Evolutionary conservation across 768 basidiomycete species (phyloP).

Genomic region (Boletus reticuloceps): DNA sequence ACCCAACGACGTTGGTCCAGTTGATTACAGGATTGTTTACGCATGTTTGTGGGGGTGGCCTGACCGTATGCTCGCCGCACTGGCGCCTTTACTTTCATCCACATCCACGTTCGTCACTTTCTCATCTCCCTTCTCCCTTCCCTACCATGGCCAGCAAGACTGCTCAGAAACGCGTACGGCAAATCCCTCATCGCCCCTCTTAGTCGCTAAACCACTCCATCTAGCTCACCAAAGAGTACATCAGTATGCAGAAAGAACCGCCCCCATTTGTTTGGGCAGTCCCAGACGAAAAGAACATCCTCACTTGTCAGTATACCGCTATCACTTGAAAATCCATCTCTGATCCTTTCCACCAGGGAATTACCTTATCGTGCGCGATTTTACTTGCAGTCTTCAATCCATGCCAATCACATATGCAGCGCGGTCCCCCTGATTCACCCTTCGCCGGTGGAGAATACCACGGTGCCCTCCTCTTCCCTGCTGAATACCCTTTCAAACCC

Average conservation of each 20-base stretch:
- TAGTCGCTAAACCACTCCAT: background rate
- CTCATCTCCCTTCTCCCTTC: background rate
- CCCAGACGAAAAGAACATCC: slow-evolving; percentile 97
- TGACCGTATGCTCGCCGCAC: slow-evolving; percentile 20
- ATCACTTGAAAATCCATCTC: slow-evolving; percentile 2
- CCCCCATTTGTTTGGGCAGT: slow-evolving; percentile 95
- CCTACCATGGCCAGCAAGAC: slow-evolving; percentile 77
- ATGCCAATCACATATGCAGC: slow-evolving; percentile 41
- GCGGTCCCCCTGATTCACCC: slow-evolving; percentile 92
- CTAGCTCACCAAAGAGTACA: slow-evolving; percentile 85
- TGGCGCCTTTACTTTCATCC: slow-evolving; percentile 23
- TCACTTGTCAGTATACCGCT: slow-evolving; percentile 68
- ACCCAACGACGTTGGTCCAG: slow-evolving; percentile 3
- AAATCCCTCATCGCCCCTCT: slow-evolving; percentile 3
- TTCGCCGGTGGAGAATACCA: slow-evolving; percentile 93
- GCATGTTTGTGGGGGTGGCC: slow-evolving; percentile 27
- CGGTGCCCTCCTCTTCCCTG: slow-evolving; percentile 86
- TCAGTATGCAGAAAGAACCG: slow-evolving; percentile 87
- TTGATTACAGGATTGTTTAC: slow-evolving; percentile 15
- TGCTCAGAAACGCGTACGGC: slow-evolving; percentile 74
- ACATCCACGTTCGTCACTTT: slow-evolving; percentile 15
- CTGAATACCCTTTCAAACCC: slow-evolving; percentile 96
- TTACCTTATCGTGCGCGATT: slow-evolving; percentile 76
- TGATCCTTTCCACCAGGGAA: slow-evolving; percentile 64
- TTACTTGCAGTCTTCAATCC: background rate